phyloP scores from a whole-genome alignment of 352 stramenopile species.

The Halophytophthora polymorphica region DNA sequence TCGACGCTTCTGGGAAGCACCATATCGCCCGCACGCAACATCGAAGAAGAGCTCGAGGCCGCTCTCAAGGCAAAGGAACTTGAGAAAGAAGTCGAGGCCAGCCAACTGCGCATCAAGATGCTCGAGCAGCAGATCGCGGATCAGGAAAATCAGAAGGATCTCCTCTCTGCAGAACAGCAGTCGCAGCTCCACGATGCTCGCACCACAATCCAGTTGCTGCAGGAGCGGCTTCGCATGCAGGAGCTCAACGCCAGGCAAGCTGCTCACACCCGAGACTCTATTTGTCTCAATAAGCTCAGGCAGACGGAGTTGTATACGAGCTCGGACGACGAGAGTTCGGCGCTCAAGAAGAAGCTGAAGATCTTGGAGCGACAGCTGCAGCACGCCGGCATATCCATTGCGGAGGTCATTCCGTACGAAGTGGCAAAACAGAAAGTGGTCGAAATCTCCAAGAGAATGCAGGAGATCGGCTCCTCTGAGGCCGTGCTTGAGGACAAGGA shows the following conservation, averaged over 20 bases:
- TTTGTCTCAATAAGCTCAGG: constrained; percentile 48
- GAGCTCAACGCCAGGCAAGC: constrained; percentile 51
- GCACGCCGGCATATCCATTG: constrained; percentile 74
- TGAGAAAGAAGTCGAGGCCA: constrained; percentile 69
- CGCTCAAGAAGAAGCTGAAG: constrained; percentile 63
- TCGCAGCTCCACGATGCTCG: constrained; percentile 52
- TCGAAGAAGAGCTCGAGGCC: constrained; percentile 65
- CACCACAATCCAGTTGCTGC: constrained; percentile 48
- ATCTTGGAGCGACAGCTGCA: constrained; percentile 73
- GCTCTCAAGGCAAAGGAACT: constrained; percentile 51
- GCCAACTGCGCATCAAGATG: constrained; percentile 50
- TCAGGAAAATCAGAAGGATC: constrained; percentile 53
- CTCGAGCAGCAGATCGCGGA: constrained; percentile 54
- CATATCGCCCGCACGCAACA: constrained; percentile 25
- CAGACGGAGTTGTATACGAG: constrained; percentile 34
- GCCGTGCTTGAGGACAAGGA: constrained; percentile 47
- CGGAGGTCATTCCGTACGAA: constrained; percentile 88
- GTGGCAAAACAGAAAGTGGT: constrained; percentile 72
- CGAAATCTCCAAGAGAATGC: constrained; percentile 77
- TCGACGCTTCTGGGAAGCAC: constrained; percentile 9
- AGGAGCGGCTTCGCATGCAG: constrained; percentile 56
- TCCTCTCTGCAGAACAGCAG: constrained; percentile 60
- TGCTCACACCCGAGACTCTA: constrained; percentile 47
- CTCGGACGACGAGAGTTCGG: constrained; percentile 43
- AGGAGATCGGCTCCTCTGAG: constrained; percentile 81